Conservation (phyloP, 2,329 filamentous ascomycete species). For the Sarocladium brachiariae region DNA sequence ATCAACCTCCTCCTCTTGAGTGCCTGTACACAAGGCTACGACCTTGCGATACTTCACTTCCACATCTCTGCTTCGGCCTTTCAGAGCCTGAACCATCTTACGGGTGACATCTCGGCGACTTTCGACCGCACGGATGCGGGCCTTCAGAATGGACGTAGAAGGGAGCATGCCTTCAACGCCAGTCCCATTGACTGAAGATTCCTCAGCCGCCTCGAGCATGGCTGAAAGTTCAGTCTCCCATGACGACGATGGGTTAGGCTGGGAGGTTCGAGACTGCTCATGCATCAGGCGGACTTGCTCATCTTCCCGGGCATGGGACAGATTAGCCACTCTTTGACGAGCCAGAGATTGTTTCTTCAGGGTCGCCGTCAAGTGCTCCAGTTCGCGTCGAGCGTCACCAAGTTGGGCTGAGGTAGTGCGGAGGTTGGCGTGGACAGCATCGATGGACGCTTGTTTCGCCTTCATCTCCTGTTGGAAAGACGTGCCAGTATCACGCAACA, state of each 20-base stretch:
- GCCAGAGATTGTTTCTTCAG: slow-evolving; percentile 58
- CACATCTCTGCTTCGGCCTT: slow-evolving; percentile 73
- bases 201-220: slow-evolving; percentile 38
- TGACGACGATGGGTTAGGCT: slow-evolving; percentile 30
- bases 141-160: slow-evolving; percentile 52
- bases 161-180: slow-evolving; percentile 41
- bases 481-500: slow-evolving; percentile 70
- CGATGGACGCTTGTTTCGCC: slow-evolving; percentile 76
- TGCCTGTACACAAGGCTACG: slow-evolving; percentile 77
- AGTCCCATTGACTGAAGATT: slow-evolving; percentile 16
- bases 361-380: slow-evolving; percentile 64
- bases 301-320: slow-evolving; percentile 66
- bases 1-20: slow-evolving; percentile 73
- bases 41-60: slow-evolving; percentile 85
- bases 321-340: slow-evolving; percentile 68
- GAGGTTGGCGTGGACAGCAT: slow-evolving; percentile 73
- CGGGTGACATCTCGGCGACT: slow-evolving; percentile 61
- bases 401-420: slow-evolving; percentile 74
- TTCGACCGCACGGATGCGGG: slow-evolving; percentile 63
- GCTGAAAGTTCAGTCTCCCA: slow-evolving; percentile 50
- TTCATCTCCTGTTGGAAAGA: slow-evolving; percentile 77
- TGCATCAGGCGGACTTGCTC: slow-evolving; percentile 48
- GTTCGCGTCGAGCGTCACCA: slow-evolving; percentile 64
- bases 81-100: slow-evolving; percentile 62
- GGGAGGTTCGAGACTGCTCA: slow-evolving; percentile 32